Percentiles rank a stretch among this genome's conserved stretches.
Evolutionary conservation across 176 grass and related monocot genomes (phyloP).

Genomic region (Tuctoria greenei): DNA sequence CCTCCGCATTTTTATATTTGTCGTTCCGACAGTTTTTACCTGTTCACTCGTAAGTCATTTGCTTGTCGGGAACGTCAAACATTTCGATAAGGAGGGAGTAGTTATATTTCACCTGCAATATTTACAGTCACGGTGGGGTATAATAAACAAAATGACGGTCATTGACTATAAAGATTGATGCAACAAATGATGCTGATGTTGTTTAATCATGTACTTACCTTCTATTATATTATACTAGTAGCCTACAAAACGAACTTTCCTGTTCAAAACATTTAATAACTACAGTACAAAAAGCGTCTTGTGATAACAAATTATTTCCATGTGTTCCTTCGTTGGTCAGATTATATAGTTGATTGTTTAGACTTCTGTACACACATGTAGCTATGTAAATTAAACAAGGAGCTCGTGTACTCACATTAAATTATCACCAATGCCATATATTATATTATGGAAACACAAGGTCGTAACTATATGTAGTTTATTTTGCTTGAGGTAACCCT

Average conservation of each 20-base stretch:
- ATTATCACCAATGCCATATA: conserved; percentile 35
- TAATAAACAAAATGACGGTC: neutral
- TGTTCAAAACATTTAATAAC: conserved; percentile 37
- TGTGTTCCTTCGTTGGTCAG: conserved; percentile 32
- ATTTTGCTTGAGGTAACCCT: conserved; percentile 43
- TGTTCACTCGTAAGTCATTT: no score
- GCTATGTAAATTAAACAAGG: conserved; percentile 28
- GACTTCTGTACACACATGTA: conserved; percentile 32
- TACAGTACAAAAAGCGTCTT: conserved; percentile 41
- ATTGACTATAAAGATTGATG: conserved; percentile 38
- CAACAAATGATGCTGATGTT: conserved; percentile 49
- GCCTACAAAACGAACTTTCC: conserved; percentile 39
- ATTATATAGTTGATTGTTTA: conserved; percentile 38
- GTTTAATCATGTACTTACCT: conserved; percentile 32
- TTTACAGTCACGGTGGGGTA: neutral
- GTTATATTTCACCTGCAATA: neutral
- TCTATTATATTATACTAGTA: conserved; percentile 35
- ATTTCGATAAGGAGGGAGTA: no score
- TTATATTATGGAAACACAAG: conserved; percentile 38
- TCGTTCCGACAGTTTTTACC: no score
- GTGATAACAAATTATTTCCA: conserved; percentile 48
- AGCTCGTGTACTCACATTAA: conserved; percentile 38
- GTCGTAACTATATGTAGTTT: conserved; percentile 42
- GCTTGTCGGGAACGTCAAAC: no score
- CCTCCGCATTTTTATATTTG: no score